Conservation (phyloP, 345 rosid genomes). For the Aquilaria sinensis region DNA sequence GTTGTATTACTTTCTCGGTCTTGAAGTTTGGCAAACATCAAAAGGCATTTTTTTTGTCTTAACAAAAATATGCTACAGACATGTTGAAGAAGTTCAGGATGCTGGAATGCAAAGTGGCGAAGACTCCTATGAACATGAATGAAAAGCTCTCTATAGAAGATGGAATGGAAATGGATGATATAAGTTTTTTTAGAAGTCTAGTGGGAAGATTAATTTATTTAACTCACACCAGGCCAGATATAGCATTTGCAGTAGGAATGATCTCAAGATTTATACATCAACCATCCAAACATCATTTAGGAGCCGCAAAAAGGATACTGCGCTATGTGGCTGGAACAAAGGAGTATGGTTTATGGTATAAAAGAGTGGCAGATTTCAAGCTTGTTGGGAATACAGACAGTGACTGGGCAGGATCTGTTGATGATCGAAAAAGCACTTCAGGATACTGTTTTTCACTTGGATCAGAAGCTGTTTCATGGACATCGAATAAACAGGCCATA, state of each 20-base stretch:
- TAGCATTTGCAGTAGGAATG: background rate
- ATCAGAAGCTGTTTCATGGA: background rate
- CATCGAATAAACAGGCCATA: too few relatives aligned
- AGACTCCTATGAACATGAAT: background rate
- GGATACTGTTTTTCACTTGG: background rate
- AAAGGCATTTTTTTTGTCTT: background rate
- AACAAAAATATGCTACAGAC: constrained; percentile 1
- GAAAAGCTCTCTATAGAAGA: background rate
- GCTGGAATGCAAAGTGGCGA: background rate
- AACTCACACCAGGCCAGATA: constrained; percentile 1
- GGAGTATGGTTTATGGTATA: background rate
- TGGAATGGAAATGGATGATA: background rate
- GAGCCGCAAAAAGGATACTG: background rate
- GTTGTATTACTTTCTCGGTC: background rate
- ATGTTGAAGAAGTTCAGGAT: background rate
- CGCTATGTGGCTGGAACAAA: background rate
- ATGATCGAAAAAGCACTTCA: background rate
- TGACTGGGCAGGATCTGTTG: background rate
- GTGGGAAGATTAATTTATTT: constrained; percentile 1
- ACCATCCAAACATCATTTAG: background rate
- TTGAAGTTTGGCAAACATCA: background rate
- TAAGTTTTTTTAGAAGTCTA: background rate
- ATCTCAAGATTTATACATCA: background rate
- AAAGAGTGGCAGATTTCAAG: background rate
- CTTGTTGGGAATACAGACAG: background rate